Evolutionary conservation across 2,329 filamentous ascomycete genomes (phyloP), one percentile per base, ranked within the genome.

Genomic region (Dendryphion nanum): DNA sequence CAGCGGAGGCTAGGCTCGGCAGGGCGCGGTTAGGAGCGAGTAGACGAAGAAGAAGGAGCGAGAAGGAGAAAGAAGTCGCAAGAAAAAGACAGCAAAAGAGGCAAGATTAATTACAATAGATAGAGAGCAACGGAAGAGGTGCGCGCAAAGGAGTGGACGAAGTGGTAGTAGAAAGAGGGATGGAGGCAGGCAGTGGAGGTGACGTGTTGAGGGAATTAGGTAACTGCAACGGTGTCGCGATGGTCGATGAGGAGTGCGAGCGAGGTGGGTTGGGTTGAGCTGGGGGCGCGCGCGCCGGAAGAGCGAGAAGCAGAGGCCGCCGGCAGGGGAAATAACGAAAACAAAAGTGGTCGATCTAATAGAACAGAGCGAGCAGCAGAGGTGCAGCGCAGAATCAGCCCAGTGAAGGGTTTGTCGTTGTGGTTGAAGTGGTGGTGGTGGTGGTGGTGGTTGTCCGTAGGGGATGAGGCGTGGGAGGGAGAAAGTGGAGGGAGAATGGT

Each of bases 101-200:
- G 23, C 10, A 3, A 10, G 10, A n/a, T 26, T n/a, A n/a, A 59
- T 63, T 59, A 51, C 8, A 63, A 59, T 32, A 42, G 48, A 47
- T 60, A 60, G 37, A 38, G 50, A 44, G 47, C 49, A 17, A 13
- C 18, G 20, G 20, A 54, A 60, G 50, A 37, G 37, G 51, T 10
- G 23, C 40, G 52, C 30, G 52, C 47, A 53, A 64, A 57, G 53
- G 59, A 63, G 51, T 52, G 56, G 39, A 55, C 55, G 55, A 64
- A 60, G 55, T 10, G n/a, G 23, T 26, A 37, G 43, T 51, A 61
- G 45, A 44, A 8, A 30, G 29, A 30, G 29, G 16, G 15, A 8
- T 16, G 29, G 29, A 13, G 29, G 15, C 50, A 50, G 30, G 17
- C n/a, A 26, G 30, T 10, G 23, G 10, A 23, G 48, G 56, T 61